Evolutionary conservation across 768 basidiomycete genomes (phyloP).

Genomic region (Lepiota venenata): DNA sequence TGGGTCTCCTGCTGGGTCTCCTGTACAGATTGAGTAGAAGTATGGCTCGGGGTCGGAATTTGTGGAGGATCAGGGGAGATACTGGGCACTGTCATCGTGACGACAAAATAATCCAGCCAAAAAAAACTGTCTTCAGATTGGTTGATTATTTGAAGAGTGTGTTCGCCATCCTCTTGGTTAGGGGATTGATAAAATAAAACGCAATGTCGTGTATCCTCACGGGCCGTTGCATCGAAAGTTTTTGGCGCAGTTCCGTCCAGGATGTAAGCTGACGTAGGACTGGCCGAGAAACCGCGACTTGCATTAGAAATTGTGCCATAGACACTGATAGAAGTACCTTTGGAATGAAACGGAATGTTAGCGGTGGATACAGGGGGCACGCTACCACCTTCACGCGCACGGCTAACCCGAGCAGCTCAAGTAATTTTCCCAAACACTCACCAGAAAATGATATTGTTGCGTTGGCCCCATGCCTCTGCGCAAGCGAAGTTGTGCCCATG

Average conservation of each 20-base stretch:
- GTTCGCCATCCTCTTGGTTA: background rate
- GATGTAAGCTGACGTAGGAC: background rate
- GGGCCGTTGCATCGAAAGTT: background rate
- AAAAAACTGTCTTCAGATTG: background rate
- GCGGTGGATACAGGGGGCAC: too few species aligned
- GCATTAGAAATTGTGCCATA: slow-evolving; percentile 2
- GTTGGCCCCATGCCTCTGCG: background rate
- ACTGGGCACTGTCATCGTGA: background rate
- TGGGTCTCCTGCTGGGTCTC: too few species aligned
- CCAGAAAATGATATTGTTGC: slow-evolving; percentile 8
- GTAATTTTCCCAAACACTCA: background rate
- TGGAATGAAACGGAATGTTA: background rate
- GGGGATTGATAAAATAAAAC: slow-evolving; percentile 2
- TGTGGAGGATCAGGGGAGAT: too few species aligned
- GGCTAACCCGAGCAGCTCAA: too few species aligned
- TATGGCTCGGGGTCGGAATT: too few species aligned
- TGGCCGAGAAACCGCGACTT: background rate
- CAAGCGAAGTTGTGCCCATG: background rate
- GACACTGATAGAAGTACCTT: slow-evolving; percentile 7
- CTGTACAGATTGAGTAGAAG: too few species aligned
- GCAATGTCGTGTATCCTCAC: background rate
- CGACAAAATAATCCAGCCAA: background rate
- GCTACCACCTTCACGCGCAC: too few species aligned
- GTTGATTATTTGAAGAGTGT: slow-evolving; percentile 2
- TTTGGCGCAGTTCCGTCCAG: background rate